Conservation (phyloP, 768 basidiomycete species). For the Ramaria sp. region DNA sequence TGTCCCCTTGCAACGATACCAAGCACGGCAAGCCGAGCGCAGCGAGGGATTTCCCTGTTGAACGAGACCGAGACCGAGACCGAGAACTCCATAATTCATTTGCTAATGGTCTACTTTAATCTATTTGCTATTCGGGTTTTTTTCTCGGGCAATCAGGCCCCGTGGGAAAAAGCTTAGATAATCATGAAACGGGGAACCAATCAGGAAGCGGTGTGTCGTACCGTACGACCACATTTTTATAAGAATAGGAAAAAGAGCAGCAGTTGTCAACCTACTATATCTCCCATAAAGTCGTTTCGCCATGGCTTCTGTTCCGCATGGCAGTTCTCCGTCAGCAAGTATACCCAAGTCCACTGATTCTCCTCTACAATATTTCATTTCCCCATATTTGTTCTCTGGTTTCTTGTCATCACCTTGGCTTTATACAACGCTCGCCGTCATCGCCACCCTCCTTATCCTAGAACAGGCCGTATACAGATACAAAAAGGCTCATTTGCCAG, state of each 20-base stretch:
- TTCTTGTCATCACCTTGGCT: slow-evolving; percentile 3
- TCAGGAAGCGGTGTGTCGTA: not conserved
- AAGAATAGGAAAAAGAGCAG: too few relatives aligned
- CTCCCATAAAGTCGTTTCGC: not conserved
- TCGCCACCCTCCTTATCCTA: slow-evolving; percentile 66
- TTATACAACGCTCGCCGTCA: slow-evolving; percentile 49
- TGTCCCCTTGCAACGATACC: too few relatives aligned
- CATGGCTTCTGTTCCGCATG: not conserved
- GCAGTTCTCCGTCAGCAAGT: slow-evolving; percentile 1
- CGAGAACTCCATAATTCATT: too few relatives aligned
- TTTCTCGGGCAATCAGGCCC: too few relatives aligned
- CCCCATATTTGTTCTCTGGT: not conserved
- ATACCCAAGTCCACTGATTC: not conserved
- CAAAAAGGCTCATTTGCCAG: slow-evolving; percentile 85
- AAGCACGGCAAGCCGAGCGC: too few relatives aligned
- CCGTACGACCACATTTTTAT: not conserved
- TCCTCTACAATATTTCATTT: not conserved
- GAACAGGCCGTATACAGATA: slow-evolving; percentile 84
- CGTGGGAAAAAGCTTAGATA: not conserved
- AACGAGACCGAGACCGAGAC: too few relatives aligned
- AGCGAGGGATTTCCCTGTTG: too few relatives aligned
- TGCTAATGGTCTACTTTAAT: too few relatives aligned
- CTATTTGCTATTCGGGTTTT: too few relatives aligned
- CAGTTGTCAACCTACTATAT: too few relatives aligned
- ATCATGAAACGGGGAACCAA: not conserved